Evolutionary conservation across 1,284 basidiomycete genomes (phyloP).

Genomic region (Phaffia rhodozyma): DNA sequence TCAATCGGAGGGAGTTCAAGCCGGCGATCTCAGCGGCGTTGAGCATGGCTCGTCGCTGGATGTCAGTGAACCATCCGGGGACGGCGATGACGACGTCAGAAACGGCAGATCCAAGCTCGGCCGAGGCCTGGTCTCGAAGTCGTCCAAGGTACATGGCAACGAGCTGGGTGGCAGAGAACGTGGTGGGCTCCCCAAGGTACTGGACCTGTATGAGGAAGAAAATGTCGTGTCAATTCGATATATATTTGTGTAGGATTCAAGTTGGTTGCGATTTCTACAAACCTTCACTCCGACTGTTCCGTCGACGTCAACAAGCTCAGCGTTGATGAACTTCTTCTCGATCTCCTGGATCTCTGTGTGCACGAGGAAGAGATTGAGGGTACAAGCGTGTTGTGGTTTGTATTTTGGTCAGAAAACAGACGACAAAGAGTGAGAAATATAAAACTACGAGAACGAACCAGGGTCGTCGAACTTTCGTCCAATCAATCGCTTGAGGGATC

Average conservation of each 20-base stretch:
- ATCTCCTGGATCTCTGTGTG: constrained; percentile 36
- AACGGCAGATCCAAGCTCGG: constrained; percentile 70
- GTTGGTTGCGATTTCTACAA: constrained; percentile 24
- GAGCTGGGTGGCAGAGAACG: constrained; percentile 75
- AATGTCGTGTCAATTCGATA: constrained; percentile 1
- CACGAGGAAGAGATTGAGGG: constrained; percentile 21
- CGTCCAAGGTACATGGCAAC: constrained; percentile 75
- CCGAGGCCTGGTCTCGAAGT: constrained; percentile 67
- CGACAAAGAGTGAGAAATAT: no score
- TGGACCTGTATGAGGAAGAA: constrained; percentile 47
- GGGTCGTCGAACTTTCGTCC: constrained; percentile 63
- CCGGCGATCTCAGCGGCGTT: constrained; percentile 79
- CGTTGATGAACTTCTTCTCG: constrained; percentile 82
- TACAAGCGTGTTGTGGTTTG: neutral
- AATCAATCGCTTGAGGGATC: constrained; percentile 74
- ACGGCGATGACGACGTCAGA: constrained; percentile 87
- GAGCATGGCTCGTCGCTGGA: constrained; percentile 72
- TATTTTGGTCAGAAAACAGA: neutral
- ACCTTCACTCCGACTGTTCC: constrained; percentile 76
- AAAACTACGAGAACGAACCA: constrained; percentile 32
- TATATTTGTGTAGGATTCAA: neutral
- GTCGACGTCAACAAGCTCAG: constrained; percentile 64
- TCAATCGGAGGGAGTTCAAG: constrained; percentile 76
- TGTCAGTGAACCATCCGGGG: constrained; percentile 87
- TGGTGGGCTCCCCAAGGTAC: constrained; percentile 65